Conservation (phyloP, 257 asterid species). For the Nicotiana tabacum region DNA sequence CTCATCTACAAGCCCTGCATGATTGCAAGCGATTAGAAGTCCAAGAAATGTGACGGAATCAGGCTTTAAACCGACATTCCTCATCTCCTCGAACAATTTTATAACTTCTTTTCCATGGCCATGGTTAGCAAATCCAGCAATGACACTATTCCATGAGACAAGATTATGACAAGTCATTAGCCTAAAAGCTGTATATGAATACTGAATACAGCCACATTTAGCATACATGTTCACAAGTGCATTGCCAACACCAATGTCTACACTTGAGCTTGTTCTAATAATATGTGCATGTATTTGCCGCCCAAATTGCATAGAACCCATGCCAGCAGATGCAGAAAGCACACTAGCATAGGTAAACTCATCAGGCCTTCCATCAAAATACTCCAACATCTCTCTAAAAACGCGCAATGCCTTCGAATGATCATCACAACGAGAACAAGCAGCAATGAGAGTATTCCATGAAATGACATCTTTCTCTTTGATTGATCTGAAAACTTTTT, state of each 20-base stretch:
- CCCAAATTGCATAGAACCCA: constrained; percentile 51
- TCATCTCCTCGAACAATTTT: constrained; percentile 44
- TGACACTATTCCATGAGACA: constrained; percentile 71
- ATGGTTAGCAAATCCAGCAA: constrained; percentile 57
- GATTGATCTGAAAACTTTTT: constrained; percentile 44
- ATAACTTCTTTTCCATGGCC: constrained; percentile 48
- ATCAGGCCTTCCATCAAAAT: constrained; percentile 31
- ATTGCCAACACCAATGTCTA: constrained; percentile 52
- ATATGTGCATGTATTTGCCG: constrained; percentile 54
- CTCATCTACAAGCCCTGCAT: constrained; percentile 55
- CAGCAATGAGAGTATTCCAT: constrained; percentile 62
- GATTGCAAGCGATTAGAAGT: constrained; percentile 68
- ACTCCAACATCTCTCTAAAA: constrained; percentile 51
- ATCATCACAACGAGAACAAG: constrained; percentile 48
- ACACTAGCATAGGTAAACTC: constrained; percentile 50
- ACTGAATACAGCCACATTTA: constrained; percentile 47
- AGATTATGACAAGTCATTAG: constrained; percentile 42
- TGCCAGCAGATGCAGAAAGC: constrained; percentile 59
- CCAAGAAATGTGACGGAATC: constrained; percentile 62
- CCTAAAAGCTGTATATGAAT: constrained; percentile 32
- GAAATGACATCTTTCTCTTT: constrained; percentile 48
- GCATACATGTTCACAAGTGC: constrained; percentile 81
- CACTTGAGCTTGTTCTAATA: constrained; percentile 32
- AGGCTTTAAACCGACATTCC: constrained; percentile 35
- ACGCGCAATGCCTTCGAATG: constrained; percentile 36